Evolutionary conservation across 2,329 filamentous ascomycete genomes (phyloP), one percentile per base, ranked within the genome.

Genomic region (Mycocentrospora acerina): DNA sequence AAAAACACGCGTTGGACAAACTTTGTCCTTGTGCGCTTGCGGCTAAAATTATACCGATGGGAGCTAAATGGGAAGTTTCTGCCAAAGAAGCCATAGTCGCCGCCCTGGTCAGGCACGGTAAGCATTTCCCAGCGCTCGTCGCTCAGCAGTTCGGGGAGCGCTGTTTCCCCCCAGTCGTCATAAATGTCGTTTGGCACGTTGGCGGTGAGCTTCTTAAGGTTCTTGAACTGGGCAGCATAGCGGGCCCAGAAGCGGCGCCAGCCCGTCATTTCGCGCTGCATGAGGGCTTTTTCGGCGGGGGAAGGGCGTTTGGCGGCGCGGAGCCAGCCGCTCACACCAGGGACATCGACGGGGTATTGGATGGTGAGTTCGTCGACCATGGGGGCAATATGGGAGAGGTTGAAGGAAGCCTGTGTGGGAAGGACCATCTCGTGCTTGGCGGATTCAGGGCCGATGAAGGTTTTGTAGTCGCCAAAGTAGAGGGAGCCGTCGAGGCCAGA

Each of bases 321-420:
- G 7, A 53, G 34, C 55, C 52, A 62, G 37, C 60, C 53, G 7
- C 50, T 46, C 1, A 65, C 57, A 16, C 61, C 56, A 10, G 62
- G 63, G 4, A 64, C 56, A 35, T 65, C 59, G 15, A 48, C 30
- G 3, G 61, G 54, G 35, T 66, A 67, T 29, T 64, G 57, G 13
- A 67, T 66, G 3, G 51, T 64, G 18, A 67, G 57, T 36, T 66
- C 64, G 32, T 67, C 62, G 11, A 67, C 54, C 46, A 67, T 58
- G 35, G 55, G 46, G 2, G 64, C 64, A 24, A 67, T 62, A 4
- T 44, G 35, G 2, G 51, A 55, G 2, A 67, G 49, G 24, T 57
- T 64, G 46, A 64, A 67, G 17, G 49, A 48, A 2, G 62, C 59
- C 31, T 66, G 61, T 2, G 62, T 63, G 6, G 59, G 59, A 1